phyloP scores from a whole-genome alignment of 805 yeast genomes.

The Lipomyces spencermartinsiae region DNA sequence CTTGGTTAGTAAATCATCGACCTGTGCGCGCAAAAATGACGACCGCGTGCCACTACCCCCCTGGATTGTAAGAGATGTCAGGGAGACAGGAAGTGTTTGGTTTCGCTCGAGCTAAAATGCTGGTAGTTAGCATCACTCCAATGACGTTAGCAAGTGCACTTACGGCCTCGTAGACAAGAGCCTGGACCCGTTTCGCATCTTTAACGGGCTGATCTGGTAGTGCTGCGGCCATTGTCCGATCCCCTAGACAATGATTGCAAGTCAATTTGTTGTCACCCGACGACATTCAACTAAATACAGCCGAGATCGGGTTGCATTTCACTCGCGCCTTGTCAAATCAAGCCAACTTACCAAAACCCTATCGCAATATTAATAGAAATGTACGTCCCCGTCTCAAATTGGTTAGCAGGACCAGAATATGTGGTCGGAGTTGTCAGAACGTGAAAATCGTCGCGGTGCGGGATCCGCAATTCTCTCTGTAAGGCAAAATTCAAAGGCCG shows the following conservation, averaged over 20 bases:
- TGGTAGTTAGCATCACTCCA: background rate
- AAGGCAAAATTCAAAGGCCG: background rate
- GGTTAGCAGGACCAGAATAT: background rate
- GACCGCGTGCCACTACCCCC: conserved; percentile 45
- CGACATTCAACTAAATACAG: background rate
- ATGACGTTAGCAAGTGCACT: conserved; percentile 3
- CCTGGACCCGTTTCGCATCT: conserved; percentile 15
- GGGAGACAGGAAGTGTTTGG: conserved; percentile 41
- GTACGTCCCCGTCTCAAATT: background rate
- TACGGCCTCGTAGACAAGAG: conserved; percentile 27
- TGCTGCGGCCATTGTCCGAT: background rate
- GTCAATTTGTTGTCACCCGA: background rate
- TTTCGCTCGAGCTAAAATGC: conserved; percentile 39
- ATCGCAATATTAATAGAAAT: background rate
- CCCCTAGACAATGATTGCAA: background rate
- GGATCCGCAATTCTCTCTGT: background rate
- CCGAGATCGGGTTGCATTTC: background rate
- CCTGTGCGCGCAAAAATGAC: conserved; percentile 43
- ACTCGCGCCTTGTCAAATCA: background rate
- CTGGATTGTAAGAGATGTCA: conserved; percentile 42
- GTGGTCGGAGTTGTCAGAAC: background rate
- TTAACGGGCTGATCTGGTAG: background rate
- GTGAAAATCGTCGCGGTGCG: background rate
- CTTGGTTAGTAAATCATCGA: conserved; percentile 45
- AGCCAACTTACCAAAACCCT: background rate